These are phyloP conservation scores for Sporothrix luriei DNA, from an alignment of 2,329 filamentous ascomycete genomes.

Conservation along the genomic window DNA sequence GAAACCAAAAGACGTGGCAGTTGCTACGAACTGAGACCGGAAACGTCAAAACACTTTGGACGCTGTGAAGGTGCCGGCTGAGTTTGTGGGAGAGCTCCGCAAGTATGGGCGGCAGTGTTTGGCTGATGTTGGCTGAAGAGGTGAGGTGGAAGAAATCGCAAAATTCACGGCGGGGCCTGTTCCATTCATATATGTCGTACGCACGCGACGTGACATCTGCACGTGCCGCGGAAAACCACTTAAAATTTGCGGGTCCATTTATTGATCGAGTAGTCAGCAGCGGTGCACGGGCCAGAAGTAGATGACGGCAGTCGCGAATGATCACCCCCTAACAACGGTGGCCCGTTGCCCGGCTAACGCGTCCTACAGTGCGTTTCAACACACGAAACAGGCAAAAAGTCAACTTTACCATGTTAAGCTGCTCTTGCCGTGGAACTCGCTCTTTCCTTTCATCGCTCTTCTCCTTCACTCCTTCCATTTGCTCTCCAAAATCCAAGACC, in stretches of 20 bases:
- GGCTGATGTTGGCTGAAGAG: not conserved
- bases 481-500: conserved; percentile 11
- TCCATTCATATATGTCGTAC: not conserved
- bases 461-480: conserved; percentile 25
- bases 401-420: conserved; percentile 27
- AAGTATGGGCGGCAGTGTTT: too few species aligned
- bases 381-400: conserved; percentile 35
- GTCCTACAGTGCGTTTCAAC: conserved; percentile 12
- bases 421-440: conserved; percentile 20
- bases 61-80: not conserved
- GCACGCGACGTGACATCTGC: not conserved
- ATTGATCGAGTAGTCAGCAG: conserved; percentile 20
- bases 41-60: too few species aligned
- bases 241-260: not conserved
- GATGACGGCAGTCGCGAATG: conserved; percentile 25
- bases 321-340: conserved; percentile 30
- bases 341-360: conserved; percentile 35
- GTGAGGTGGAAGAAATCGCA: conserved; percentile 8
- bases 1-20: not conserved
- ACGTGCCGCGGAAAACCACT: conserved; percentile 1
- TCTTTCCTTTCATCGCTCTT: conserved; percentile 23
- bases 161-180: not conserved
- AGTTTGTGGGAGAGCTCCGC: too few species aligned
- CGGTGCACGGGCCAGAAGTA: conserved; percentile 24
- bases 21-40: conserved; percentile 1